phyloP scores from a whole-genome alignment of 371 early-diverging fungal species.

The Nematocida homosporus region DNA sequence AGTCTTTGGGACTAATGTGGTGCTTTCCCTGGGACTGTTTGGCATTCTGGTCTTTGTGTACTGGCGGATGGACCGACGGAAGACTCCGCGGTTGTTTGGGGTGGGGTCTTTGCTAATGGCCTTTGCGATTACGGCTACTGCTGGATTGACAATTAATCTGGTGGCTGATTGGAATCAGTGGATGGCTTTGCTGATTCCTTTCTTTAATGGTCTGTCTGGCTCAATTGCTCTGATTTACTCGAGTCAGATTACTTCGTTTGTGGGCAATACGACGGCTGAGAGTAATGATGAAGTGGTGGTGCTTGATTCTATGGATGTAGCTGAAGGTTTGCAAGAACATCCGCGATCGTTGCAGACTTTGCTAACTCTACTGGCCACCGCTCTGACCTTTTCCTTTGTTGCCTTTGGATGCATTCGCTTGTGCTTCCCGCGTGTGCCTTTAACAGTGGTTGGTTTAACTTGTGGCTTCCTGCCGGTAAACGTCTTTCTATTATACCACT shows the following conservation, averaged over 20 bases:
- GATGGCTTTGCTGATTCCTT: slow-evolving; percentile 37
- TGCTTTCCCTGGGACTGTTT: slow-evolving; percentile 2
- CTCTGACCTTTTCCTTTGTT: neutral
- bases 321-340: neutral
- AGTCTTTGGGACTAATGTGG: slow-evolving; percentile 30
- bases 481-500: slow-evolving; percentile 24
- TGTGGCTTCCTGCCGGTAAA: slow-evolving; percentile 23
- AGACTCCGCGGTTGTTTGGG: slow-evolving; percentile 21
- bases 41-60: slow-evolving; percentile 13
- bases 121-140: slow-evolving; percentile 30
- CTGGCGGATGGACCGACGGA: neutral
- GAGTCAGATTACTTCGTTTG: slow-evolving; percentile 33
- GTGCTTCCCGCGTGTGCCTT: slow-evolving; percentile 1
- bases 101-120: slow-evolving; percentile 22
- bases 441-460: slow-evolving; percentile 3
- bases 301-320: neutral
- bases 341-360: slow-evolving; percentile 26
- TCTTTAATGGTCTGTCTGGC: slow-evolving; percentile 45
- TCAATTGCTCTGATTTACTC: slow-evolving; percentile 39
- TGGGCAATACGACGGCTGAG: neutral
- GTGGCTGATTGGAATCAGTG: slow-evolving; percentile 2
- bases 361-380: slow-evolving; percentile 10
- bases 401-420: neutral
- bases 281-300: neutral
- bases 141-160: slow-evolving; percentile 16